These are phyloP conservation scores for Pseudogymnoascus destructans DNA, from an alignment of 2,329 filamentous ascomycete genomes.

Conservation along the genomic window DNA sequence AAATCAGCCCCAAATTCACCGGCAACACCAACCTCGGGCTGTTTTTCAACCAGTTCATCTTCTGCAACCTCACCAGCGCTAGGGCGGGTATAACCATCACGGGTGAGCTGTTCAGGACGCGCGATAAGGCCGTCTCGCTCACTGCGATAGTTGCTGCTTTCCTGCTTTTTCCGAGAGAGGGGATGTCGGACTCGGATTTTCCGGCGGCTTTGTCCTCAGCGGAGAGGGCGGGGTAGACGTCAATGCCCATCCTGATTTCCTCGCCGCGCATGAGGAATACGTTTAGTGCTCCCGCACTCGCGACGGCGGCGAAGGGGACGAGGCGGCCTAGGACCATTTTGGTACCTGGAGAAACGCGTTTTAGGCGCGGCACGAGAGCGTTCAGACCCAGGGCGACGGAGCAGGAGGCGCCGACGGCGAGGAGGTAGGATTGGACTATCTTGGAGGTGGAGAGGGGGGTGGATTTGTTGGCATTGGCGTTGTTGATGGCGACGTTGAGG, in stretches of 20 bases:
- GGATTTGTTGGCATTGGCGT: constrained; percentile 94
- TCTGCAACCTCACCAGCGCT: constrained; percentile 71
- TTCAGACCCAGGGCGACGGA: constrained; percentile 88
- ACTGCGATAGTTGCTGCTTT: constrained; percentile 83
- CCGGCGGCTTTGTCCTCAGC: constrained; percentile 54
- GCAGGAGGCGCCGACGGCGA: constrained; percentile 87
- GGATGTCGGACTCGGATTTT: constrained; percentile 49
- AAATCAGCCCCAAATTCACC: constrained; percentile 76
- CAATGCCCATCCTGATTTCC: constrained; percentile 86
- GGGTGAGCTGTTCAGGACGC: constrained; percentile 85
- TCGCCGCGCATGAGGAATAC: constrained; percentile 96
- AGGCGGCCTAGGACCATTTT: constrained; percentile 69
- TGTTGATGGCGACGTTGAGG: constrained; percentile 96
- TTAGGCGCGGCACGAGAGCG: constrained; percentile 73
- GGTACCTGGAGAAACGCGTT: constrained; percentile 59
- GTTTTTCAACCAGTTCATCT: constrained; percentile 65
- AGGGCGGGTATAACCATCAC: constrained; percentile 95
- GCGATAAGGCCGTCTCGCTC: constrained; percentile 78
- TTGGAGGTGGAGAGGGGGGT: constrained; percentile 70
- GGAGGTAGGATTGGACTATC: constrained; percentile 77
- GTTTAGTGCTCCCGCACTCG: constrained; percentile 80
- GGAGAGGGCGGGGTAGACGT: constrained; percentile 73
- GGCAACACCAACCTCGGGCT: constrained; percentile 67
- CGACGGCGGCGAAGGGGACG: constrained; percentile 91
- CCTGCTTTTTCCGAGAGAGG: constrained; percentile 71